Evolutionary conservation across 495 filamentous ascomycete species (phyloP).

Genomic region (Haplographium delicatum): DNA sequence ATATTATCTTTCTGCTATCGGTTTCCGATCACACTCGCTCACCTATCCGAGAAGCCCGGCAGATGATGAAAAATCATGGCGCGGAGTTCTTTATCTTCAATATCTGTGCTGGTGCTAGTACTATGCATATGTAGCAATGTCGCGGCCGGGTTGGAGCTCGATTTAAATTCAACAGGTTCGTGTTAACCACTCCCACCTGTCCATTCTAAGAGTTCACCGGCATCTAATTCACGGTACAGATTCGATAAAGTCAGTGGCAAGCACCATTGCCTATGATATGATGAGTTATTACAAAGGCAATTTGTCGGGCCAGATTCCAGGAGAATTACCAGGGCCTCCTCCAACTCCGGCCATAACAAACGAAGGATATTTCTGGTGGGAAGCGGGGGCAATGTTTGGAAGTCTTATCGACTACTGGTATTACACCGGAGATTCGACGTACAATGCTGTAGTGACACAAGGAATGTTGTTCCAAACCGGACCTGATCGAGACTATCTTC

Average conservation of each 20-base stretch:
- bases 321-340: slow-evolving; percentile 51
- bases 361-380: slow-evolving; percentile 58
- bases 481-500: slow-evolving; percentile 57
- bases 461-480: slow-evolving; percentile 65
- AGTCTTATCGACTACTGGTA: slow-evolving; percentile 71
- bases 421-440: slow-evolving; percentile 61
- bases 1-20: too few relatives aligned
- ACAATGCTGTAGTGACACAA: slow-evolving; percentile 56
- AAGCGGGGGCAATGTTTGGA: slow-evolving; percentile 66
- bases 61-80: not conserved
- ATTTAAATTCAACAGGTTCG: not conserved
- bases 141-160: not conserved
- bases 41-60: too few relatives aligned
- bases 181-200: not conserved
- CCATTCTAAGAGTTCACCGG: not conserved
- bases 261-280: slow-evolving; percentile 54
- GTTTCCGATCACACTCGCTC: too few relatives aligned
- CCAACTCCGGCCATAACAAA: slow-evolving; percentile 21
- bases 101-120: not conserved
- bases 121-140: not conserved
- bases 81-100: not conserved
- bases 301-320: slow-evolving; percentile 52
- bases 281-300: slow-evolving; percentile 59
- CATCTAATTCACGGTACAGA: slow-evolving; percentile 29
- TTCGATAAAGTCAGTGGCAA: slow-evolving; percentile 55